A percentile compares a stretch with the other conserved stretches of the same genome.
phyloP scores from a whole-genome alignment of 1,284 basidiomycete genomes.

The Microstroma glucosiphilum region DNA sequence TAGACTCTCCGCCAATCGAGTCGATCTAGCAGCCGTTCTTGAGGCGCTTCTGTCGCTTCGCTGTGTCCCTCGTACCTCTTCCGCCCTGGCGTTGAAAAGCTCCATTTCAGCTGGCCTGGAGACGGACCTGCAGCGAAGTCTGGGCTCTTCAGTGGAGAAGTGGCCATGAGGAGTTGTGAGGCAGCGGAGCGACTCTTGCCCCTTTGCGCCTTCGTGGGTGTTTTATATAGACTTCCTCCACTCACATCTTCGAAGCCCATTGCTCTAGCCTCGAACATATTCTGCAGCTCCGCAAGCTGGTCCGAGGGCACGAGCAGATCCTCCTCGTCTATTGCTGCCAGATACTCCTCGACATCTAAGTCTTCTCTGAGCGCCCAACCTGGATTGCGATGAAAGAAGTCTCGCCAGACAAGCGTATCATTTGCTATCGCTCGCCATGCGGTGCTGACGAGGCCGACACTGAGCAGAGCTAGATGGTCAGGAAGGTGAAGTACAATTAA shows the following conservation, averaged over 20 bases:
- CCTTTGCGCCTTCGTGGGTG: too few species aligned
- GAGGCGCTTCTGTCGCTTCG: neutral
- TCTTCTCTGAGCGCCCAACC: neutral
- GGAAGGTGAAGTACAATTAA: neutral
- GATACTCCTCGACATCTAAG: neutral
- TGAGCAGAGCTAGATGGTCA: neutral
- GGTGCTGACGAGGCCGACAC: neutral
- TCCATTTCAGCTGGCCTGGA: too few species aligned
- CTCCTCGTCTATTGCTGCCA: neutral
- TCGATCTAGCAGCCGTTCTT: neutral
- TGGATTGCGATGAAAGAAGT: constrained; percentile 4
- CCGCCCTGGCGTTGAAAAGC: too few species aligned
- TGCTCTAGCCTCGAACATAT: too few species aligned
- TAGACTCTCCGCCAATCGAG: constrained; percentile 3
- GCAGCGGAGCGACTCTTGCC: too few species aligned
- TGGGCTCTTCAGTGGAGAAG: too few species aligned
- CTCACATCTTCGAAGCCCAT: too few species aligned
- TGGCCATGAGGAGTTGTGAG: too few species aligned
- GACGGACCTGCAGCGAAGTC: too few species aligned
- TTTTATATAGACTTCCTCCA: too few species aligned
- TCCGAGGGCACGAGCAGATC: neutral
- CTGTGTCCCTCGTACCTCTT: neutral
- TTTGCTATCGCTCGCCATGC: neutral
- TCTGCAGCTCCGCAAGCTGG: too few species aligned
- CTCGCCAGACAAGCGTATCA: constrained; percentile 3